Conservation (phyloP, 345 rosid species). For the Rhizophora apiculata region DNA sequence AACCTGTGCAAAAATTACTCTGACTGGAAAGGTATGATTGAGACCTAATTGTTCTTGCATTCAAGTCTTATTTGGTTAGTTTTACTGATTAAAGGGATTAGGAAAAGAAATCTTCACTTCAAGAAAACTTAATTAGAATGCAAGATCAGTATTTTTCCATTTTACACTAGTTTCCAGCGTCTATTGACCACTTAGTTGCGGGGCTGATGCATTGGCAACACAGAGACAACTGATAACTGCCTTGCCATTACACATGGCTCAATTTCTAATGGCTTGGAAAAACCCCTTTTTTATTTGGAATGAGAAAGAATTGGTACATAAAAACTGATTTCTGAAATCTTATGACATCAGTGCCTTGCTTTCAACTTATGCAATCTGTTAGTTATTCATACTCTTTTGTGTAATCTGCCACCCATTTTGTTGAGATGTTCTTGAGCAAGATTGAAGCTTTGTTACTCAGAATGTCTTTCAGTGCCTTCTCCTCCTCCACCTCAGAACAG, state of each 20-base stretch:
- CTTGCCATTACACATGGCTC: too few species aligned
- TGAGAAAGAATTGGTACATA: neutral
- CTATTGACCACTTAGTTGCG: neutral
- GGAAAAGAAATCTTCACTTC: neutral
- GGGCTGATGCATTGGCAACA: neutral
- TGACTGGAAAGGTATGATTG: conserved; percentile 71
- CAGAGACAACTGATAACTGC: neutral
- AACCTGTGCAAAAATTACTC: conserved; percentile 80
- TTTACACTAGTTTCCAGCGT: too few species aligned
- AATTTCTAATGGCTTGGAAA: neutral
- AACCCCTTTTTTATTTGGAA: neutral
- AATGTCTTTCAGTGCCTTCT: neutral
- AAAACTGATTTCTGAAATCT: neutral
- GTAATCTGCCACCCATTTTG: too few species aligned
- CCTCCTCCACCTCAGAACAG: neutral
- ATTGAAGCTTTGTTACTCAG: neutral
- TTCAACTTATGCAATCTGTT: too few species aligned
- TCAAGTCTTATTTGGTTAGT: neutral
- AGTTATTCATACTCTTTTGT: too few species aligned
- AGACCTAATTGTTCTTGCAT: too few species aligned
- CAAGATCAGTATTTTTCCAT: neutral
- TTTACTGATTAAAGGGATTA: neutral
- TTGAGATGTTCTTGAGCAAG: neutral
- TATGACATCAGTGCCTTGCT: too few species aligned
- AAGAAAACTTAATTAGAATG: neutral